Evolutionary conservation across 2,329 filamentous ascomycete species (phyloP), one percentile per base, ranked within the genome.

Genomic region (Phoma sp.): DNA sequence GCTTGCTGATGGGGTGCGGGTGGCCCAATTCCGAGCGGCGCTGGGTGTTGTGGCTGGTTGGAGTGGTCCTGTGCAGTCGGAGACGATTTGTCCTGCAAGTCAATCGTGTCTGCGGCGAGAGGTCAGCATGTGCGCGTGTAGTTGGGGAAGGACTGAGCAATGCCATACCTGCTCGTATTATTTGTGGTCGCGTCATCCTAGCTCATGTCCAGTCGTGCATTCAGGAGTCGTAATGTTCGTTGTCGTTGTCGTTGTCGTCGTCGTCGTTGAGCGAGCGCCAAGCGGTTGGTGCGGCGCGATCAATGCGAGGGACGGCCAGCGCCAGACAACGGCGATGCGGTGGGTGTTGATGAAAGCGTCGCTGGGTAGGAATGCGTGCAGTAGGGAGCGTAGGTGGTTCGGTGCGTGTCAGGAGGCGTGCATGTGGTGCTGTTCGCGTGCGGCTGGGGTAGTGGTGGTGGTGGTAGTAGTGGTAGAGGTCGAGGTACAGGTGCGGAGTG

Each of bases 11-110:
- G 93, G 39, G 91, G 87, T 62, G 88, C 89, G 69, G 90, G 80
- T 62, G 82, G 77, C 58, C 84, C 79, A 62, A 78, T 76, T 59
- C 77, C 84, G 67, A 82, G 77, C 55, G 79, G 82, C 55, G 78
- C 75, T 61, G 81, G 77, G 63, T 81, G 78, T 54, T 77, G 73
- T 51, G 79, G 80, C 70, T 85, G 84, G 64, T 81, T 81, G 15
- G 84, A 81, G 76, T 96, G 92, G 73, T 93, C 89, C 79, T 96
- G 85, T 35, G 94, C 91, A 40, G 93, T 95, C 31, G 92, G 92
- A 55, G 89, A 82, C 70, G 88, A 81, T 71, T 87, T 90, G 77
- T 92, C 86, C 83, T 98, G 95, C 47, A 98, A 87, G 79, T 98
- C 95, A 78, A 97, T 90, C 60, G 94, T 96, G 81, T 98, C 94